Evolutionary conservation across 306 rosid genomes (phyloP).

Genomic region (Vigna unguiculata): DNA sequence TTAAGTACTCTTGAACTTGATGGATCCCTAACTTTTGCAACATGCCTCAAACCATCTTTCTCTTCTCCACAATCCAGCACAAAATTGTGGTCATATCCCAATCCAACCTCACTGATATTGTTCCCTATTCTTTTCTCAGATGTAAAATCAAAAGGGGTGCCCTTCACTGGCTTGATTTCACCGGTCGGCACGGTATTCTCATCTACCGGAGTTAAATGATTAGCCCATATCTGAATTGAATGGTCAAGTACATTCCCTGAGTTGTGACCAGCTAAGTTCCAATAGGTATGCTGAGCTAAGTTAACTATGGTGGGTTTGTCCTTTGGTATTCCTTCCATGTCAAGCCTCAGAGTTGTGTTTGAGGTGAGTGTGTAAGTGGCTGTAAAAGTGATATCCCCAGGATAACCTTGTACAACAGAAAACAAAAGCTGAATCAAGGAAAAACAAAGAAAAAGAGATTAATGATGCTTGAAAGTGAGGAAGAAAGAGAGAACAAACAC

Average conservation of each 20-base stretch:
- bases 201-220: constrained; percentile 80
- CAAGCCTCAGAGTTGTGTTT: constrained; percentile 80
- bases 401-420: constrained; percentile 63
- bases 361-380: constrained; percentile 87
- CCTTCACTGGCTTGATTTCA: constrained; percentile 77
- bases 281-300: constrained; percentile 92
- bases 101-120: constrained; percentile 70
- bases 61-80: constrained; percentile 82
- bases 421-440: constrained; percentile 26
- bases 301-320: constrained; percentile 81
- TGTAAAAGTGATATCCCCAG: constrained; percentile 75
- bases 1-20: constrained; percentile 83
- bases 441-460: background rate
- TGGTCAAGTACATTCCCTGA: constrained; percentile 79
- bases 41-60: constrained; percentile 73
- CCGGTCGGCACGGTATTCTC: constrained; percentile 76
- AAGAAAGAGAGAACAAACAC: constrained; percentile 12
- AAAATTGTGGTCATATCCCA: constrained; percentile 90
- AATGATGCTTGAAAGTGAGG: background rate
- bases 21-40: constrained; percentile 85
- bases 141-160: constrained; percentile 85
- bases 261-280: constrained; percentile 93
- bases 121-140: constrained; percentile 72
- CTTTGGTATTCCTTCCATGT: constrained; percentile 91
- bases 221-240: constrained; percentile 72